These are phyloP conservation scores for Atkinsonella texensis DNA, from an alignment of 2,329 filamentous ascomycete genomes.

Conservation along the genomic window DNA sequence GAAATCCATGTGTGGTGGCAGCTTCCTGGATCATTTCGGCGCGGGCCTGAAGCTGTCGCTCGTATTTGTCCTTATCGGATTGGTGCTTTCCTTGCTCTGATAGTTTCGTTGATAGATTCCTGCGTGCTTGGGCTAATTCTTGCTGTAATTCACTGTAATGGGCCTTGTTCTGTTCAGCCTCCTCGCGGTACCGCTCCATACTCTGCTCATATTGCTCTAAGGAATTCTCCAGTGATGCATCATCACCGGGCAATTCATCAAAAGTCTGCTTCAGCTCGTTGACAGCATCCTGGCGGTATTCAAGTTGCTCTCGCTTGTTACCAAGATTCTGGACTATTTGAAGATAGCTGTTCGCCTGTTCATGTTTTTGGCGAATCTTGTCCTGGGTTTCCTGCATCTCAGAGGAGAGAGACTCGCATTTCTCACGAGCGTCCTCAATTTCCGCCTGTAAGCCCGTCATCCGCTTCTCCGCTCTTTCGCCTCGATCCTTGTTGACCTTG, in stretches of 20 bases:
- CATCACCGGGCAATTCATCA: conserved; percentile 65
- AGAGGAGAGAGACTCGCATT: conserved; percentile 44
- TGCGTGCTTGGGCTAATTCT: conserved; percentile 32
- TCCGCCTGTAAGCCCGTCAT: conserved; percentile 53
- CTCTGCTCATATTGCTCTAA: conserved; percentile 68
- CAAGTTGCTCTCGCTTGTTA: conserved; percentile 63
- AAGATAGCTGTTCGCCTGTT: conserved; percentile 61
- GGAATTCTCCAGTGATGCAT: conserved; percentile 59
- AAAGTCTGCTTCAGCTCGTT: conserved; percentile 59
- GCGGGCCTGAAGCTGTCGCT: conserved; percentile 63
- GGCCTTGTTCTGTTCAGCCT: conserved; percentile 49
- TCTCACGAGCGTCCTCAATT: conserved; percentile 47
- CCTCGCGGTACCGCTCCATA: conserved; percentile 51
- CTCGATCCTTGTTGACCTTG: conserved; percentile 75
- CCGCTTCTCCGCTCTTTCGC: conserved; percentile 56
- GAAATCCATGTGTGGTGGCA: conserved; percentile 64
- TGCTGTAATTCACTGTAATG: conserved; percentile 55
- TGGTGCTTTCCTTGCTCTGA: conserved; percentile 65
- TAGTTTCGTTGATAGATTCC: conserved; percentile 37
- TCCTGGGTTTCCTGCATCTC: conserved; percentile 49
- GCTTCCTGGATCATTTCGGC: conserved; percentile 66
- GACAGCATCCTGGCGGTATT: conserved; percentile 58
- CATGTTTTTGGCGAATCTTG: conserved; percentile 53
- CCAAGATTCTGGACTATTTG: conserved; percentile 63
- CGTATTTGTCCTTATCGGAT: conserved; percentile 78